Base-by-base conservation (phyloP, 2,329 filamentous ascomycete genomes). In the Thielaviopsis musarum region DNA sequence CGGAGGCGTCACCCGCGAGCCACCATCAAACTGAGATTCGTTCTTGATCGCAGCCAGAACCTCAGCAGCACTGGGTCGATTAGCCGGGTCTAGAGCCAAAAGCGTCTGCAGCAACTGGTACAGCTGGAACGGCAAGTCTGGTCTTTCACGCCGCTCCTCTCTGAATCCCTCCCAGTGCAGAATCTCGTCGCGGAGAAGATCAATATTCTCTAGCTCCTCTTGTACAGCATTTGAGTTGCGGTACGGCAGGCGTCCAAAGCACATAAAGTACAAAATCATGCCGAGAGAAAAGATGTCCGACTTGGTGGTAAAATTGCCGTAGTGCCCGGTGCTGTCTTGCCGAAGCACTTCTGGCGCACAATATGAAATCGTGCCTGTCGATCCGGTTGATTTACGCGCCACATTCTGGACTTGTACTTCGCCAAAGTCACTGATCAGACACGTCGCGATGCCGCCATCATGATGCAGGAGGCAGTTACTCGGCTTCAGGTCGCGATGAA, bases 261-360 rank as follows among this genome's bases (percentile, higher is more conserved):
- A 98, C 77, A 98, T 86, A 68, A 98, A 98, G 70, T 97, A 95
- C 3, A 98, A 78, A 59, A 97, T 97, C 91, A 98, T 96, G 55
- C 93, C 93, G 0, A 98, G 75, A 0, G 91, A 96, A 70, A 98
- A 98, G n/a, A 98, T 87, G 67, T 98, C 93, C 0, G 91, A 96
- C 68, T 97, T 98, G 26, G 88, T 91, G 0, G 90, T 95, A 67
- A 98, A 98, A 68, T 97, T 95, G 7, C 87, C 90, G 65, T 88
- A 91, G 0, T 79, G 79, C 0, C 91, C 91, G 28, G 75, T 77
- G 0, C 79, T 72, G 60, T 83, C 84, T 64, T 80, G 79, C 56
- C 80, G 83, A 30, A 98, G 74, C 0, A 98, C 94, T 70, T 98
- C 93, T 0, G 93, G 93, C 0, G 93, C 93, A 70, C 93, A 98